Evolutionary conservation across 2,329 filamentous ascomycete genomes (phyloP).

Genomic region (Hypomyces rosellus): DNA sequence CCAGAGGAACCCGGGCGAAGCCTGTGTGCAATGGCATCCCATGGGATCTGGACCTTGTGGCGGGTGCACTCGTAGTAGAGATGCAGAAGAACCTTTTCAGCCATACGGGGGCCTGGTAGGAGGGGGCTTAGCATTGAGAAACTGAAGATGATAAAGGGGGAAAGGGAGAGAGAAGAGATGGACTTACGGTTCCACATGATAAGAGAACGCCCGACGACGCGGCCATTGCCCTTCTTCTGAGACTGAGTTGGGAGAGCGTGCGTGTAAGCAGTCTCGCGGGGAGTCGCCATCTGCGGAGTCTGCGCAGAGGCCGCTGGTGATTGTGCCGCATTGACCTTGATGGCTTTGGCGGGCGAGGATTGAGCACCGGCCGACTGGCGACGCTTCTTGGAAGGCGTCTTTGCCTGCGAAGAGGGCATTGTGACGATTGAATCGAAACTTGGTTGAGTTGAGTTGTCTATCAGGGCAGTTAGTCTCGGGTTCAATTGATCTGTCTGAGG

Average conservation of each 20-base stretch:
- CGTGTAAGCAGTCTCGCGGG: slow-evolving; percentile 16
- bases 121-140: neutral
- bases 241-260: slow-evolving; percentile 20
- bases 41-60: slow-evolving; percentile 29
- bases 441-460: neutral
- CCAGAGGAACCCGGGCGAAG: slow-evolving; percentile 36
- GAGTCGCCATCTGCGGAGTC: slow-evolving; percentile 1
- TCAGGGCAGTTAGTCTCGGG: too few species aligned
- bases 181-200: slow-evolving; percentile 40
- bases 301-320: slow-evolving; percentile 3
- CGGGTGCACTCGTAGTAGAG: slow-evolving; percentile 34
- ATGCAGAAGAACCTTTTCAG: slow-evolving; percentile 37
- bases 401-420: slow-evolving; percentile 15
- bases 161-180: neutral
- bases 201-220: slow-evolving; percentile 29
- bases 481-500: too few species aligned
- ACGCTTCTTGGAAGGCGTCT: slow-evolving; percentile 16
- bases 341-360: slow-evolving; percentile 11
- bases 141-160: neutral
- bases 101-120: slow-evolving; percentile 37
- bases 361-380: slow-evolving; percentile 11
- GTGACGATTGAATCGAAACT: neutral
- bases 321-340: slow-evolving; percentile 6
- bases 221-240: slow-evolving; percentile 23
- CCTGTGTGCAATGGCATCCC: slow-evolving; percentile 34